phyloP scores from a whole-genome alignment of 23 red algal species.

The Pyropia yezoensis region DNA sequence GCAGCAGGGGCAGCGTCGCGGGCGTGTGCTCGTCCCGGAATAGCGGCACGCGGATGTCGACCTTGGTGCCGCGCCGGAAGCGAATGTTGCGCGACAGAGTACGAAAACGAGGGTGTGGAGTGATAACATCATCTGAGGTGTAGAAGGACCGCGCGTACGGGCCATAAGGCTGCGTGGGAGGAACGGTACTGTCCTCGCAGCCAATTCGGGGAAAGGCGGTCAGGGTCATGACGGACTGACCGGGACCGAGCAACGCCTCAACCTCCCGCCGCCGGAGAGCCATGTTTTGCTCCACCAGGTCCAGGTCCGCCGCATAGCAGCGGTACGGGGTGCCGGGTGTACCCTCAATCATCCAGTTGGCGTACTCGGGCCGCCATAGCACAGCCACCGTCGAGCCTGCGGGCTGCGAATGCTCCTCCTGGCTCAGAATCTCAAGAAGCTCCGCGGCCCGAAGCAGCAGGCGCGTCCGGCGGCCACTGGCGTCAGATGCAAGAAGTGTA shows the following conservation, averaged over 20 bases:
- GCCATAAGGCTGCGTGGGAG: slow-evolving; percentile 39
- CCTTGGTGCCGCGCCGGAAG: slow-evolving; percentile 61
- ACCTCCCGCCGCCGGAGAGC: slow-evolving; percentile 68
- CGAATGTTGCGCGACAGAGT: slow-evolving; percentile 97
- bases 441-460: slow-evolving; percentile 74
- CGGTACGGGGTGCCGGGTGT: slow-evolving; percentile 92
- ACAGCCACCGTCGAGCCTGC: slow-evolving; percentile 50
- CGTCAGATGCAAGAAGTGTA: slow-evolving; percentile 39
- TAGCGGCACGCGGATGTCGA: slow-evolving; percentile 77
- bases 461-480: slow-evolving; percentile 7
- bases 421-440: slow-evolving; percentile 58
- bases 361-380: slow-evolving; percentile 97
- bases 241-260: slow-evolving; percentile 32
- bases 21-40: slow-evolving; percentile 75
- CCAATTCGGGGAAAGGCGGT: slow-evolving; percentile 78
- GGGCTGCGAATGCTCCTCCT: slow-evolving; percentile 53
- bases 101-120: slow-evolving; percentile 92
- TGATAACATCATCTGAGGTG: slow-evolving; percentile 79
- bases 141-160: slow-evolving; percentile 72
- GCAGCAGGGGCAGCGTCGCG: slow-evolving; percentile 29
- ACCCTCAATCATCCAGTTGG: slow-evolving; percentile 98
- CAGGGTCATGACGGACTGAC: slow-evolving; percentile 55
- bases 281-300: slow-evolving; percentile 95
- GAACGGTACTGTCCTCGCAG: slow-evolving; percentile 49
- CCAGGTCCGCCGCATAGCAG: slow-evolving; percentile 70